A percentile compares a stretch with the other conserved stretches of the same genome.
These are phyloP conservation scores for Fusarium globosum DNA, from an alignment of 2,329 filamentous ascomycete species.

Conservation along the genomic window DNA sequence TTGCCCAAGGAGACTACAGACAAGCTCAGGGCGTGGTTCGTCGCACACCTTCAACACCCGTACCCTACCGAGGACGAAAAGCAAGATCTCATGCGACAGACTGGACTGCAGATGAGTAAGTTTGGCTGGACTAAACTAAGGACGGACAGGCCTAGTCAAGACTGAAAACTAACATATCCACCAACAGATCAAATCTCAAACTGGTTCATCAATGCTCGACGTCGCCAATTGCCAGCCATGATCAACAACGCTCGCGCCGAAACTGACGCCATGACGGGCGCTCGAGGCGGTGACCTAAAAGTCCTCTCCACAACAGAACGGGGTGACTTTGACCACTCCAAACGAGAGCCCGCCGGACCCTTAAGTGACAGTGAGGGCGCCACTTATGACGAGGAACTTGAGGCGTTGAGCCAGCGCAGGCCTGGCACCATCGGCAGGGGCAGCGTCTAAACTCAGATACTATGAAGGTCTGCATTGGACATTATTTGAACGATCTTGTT, in stretches of 20 bases:
- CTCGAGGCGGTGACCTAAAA: slow-evolving; percentile 51
- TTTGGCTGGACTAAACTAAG: slow-evolving; percentile 41
- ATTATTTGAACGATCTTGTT: not conserved
- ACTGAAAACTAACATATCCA: slow-evolving; percentile 23
- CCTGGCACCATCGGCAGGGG: slow-evolving; percentile 56
- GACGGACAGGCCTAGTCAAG: not conserved
- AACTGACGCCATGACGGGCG: slow-evolving; percentile 57
- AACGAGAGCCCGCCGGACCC: slow-evolving; percentile 51
- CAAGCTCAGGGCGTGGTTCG: slow-evolving; percentile 82
- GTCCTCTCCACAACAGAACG: slow-evolving; percentile 54
- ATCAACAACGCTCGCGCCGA: slow-evolving; percentile 67
- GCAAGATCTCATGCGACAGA: slow-evolving; percentile 80
- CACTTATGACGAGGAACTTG: slow-evolving; percentile 58
- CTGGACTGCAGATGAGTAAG: slow-evolving; percentile 82
- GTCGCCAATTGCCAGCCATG: slow-evolving; percentile 71
- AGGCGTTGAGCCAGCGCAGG: slow-evolving; percentile 47
- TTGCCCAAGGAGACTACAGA: slow-evolving; percentile 91
- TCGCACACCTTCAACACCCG: slow-evolving; percentile 79
- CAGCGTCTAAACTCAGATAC: slow-evolving; percentile 52
- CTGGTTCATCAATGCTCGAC: slow-evolving; percentile 83
- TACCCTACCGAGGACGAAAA: slow-evolving; percentile 93
- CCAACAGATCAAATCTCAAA: slow-evolving; percentile 75
- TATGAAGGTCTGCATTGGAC: not conserved
- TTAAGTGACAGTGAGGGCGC: slow-evolving; percentile 61
- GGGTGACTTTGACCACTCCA: slow-evolving; percentile 51